Percentiles rank a stretch among this genome's conserved stretches.
Conservation (phyloP, 2,329 filamentous ascomycete genomes). For the Oidium heveae region DNA sequence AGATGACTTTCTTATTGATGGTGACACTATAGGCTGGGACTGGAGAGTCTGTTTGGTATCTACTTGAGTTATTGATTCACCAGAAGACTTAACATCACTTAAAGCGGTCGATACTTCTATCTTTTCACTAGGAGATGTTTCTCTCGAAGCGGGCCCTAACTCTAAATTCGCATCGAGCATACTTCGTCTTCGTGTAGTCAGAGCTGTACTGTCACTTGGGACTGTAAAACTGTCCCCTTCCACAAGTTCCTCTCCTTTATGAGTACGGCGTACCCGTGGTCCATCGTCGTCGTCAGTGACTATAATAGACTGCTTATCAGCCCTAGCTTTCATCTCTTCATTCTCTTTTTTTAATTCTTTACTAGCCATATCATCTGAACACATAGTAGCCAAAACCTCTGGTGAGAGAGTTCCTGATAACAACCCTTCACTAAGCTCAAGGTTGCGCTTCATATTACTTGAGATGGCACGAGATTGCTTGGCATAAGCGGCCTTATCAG, state of each 20-base stretch:
- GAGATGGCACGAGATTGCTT: conserved; percentile 49
- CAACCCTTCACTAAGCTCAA: conserved; percentile 49
- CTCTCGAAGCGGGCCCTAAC: conserved; percentile 13
- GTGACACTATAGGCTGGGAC: conserved; percentile 6
- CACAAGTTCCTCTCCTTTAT: conserved; percentile 83
- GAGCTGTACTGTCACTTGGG: conserved; percentile 11
- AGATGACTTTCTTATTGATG: conserved; percentile 8
- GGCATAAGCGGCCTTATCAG: conserved; percentile 25
- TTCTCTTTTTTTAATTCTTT: conserved; percentile 63
- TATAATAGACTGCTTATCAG: conserved; percentile 65
- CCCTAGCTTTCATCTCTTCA: conserved; percentile 50
- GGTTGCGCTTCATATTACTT: conserved; percentile 77
- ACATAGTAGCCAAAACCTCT: conserved; percentile 65
- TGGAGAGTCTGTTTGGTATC: conserved; percentile 11
- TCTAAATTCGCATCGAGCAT: conserved; percentile 15
- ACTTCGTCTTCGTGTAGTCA: conserved; percentile 15
- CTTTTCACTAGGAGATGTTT: conserved; percentile 15
- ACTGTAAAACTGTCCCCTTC: conserved; percentile 38
- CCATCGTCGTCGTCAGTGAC: conserved; percentile 41
- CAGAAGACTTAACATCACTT: conserved; percentile 10
- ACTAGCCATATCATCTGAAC: conserved; percentile 69
- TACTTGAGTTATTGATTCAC: conserved; percentile 8
- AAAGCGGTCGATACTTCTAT: conserved; percentile 13
- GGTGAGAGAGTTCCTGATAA: conserved; percentile 49
- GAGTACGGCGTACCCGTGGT: conserved; percentile 63